A percentile compares a stretch with the other conserved stretches of the same genome.
Conservation (phyloP, 2,329 filamentous ascomycete genomes). For the Aschersonia sp. region DNA sequence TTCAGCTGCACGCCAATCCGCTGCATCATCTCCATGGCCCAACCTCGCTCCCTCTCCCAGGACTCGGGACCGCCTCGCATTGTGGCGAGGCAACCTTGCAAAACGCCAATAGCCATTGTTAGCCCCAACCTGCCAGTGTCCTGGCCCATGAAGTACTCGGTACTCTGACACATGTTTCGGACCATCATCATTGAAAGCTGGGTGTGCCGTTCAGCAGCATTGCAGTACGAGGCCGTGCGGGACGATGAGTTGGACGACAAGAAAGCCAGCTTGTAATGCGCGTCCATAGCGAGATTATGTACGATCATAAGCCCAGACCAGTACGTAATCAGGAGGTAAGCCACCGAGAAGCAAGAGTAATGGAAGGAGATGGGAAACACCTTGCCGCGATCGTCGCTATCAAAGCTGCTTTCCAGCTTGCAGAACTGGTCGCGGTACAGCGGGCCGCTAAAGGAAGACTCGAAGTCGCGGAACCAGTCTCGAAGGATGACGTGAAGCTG, state of each 20-base stretch:
- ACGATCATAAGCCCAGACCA: constrained; percentile 3
- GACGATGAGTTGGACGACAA: not conserved
- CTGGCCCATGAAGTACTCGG: constrained; percentile 1
- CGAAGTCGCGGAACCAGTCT: not conserved
- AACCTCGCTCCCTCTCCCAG: not conserved
- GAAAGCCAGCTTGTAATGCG: constrained; percentile 1
- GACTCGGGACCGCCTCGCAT: not conserved
- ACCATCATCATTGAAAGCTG: constrained; percentile 2
- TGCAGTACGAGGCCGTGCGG: not conserved
- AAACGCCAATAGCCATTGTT: not conserved
- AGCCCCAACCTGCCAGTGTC: not conserved
- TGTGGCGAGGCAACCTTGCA: not conserved
- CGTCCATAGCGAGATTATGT: constrained; percentile 2
- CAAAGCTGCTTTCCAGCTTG: not conserved
- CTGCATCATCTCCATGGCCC: not conserved
- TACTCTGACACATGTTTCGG: constrained; percentile 4
- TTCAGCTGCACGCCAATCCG: not conserved
- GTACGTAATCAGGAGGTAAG: constrained; percentile 4
- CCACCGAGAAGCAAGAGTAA: constrained; percentile 1
- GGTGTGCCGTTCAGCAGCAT: constrained; percentile 1
- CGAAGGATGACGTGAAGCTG: not conserved
- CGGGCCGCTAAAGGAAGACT: not conserved
- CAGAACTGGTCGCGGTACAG: constrained; percentile 2
- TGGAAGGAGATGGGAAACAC: constrained; percentile 3
- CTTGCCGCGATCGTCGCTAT: constrained; percentile 2